Evolutionary conservation across 345 rosid genomes (phyloP), one percentile per base, ranked within the genome.

Genomic region (Noccaea bulbosa): DNA sequence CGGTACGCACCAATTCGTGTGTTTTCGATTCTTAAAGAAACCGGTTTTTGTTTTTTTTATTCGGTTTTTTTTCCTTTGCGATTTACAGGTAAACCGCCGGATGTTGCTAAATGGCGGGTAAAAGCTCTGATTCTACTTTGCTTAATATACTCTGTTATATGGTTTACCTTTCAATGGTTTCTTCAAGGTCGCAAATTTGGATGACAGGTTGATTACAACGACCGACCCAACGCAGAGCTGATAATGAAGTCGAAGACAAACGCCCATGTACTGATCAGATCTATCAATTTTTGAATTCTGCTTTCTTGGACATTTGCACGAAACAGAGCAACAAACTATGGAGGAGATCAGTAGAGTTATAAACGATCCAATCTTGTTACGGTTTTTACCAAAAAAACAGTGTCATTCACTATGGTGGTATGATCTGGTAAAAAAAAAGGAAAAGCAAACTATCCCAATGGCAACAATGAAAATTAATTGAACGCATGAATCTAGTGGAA

Each of bases 41-140:
- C 12, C 32, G 0, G 11, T 8, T 8, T 30, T 35, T 41, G 20
- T 72, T 54, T 24, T 72, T 54, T 24, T 69, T 3, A 11, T 59
- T 4, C 4, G 4, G 53, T 38, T 20, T 65, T 38, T 20, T 65
- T 24, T 35, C 27, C 11, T 27, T 11, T 79, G 38, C 5, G 2
- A 54, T 37, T 35, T 43, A 52, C 60, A 94, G 99, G 99, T 73
- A 94, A 87, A 79, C 67, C 91, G 2, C 89, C 82, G 0, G 90
- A 94, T 60, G 72, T 84, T 76, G 96, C 99, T 45, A 80, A 84
- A 76, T 85, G 95, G 93, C 81, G 92, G 90, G 96, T 87, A 88
- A 72, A 78, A 34, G 40, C 58, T 27, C 37, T 15, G 12, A 1
- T 4, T 38, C 47, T 32, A 6, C 61, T 57, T 6, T 49, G 7